Conservation (phyloP, 306 rosid genomes). For the Lathyrus sativus region DNA sequence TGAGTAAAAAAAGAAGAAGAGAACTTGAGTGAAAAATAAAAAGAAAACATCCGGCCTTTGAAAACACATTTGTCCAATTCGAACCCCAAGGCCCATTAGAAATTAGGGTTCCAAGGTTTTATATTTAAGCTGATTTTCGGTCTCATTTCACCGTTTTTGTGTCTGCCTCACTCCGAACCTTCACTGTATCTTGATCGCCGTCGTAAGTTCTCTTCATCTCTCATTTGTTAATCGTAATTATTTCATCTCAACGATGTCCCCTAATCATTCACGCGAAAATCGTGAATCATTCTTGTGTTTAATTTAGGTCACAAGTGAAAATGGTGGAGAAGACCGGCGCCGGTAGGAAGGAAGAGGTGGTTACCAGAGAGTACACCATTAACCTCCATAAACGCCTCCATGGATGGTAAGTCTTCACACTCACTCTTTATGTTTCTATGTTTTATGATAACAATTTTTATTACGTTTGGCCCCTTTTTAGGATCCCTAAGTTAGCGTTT, state of each 20-base stretch:
- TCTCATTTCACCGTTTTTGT: neutral
- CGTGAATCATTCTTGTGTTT: neutral
- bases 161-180: neutral
- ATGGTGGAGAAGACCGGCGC: constrained; percentile 71
- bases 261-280: neutral
- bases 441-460: no score
- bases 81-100: neutral
- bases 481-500: no score
- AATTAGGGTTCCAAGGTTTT: neutral
- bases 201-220: neutral
- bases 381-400: constrained; percentile 88
- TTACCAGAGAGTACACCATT: constrained; percentile 83
- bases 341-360: constrained; percentile 88
- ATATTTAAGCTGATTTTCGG: neutral
- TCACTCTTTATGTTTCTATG: neutral
- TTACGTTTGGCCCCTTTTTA: neutral
- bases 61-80: no score
- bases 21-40: no score
- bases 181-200: neutral
- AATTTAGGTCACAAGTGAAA: constrained; percentile 21
- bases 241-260: neutral
- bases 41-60: no score
- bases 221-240: neutral
- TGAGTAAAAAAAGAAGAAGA: no score
- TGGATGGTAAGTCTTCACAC: constrained; percentile 57